Conservation (phyloP, 2,329 filamentous ascomycete genomes). For the Proliferodiscus dingleyae region DNA sequence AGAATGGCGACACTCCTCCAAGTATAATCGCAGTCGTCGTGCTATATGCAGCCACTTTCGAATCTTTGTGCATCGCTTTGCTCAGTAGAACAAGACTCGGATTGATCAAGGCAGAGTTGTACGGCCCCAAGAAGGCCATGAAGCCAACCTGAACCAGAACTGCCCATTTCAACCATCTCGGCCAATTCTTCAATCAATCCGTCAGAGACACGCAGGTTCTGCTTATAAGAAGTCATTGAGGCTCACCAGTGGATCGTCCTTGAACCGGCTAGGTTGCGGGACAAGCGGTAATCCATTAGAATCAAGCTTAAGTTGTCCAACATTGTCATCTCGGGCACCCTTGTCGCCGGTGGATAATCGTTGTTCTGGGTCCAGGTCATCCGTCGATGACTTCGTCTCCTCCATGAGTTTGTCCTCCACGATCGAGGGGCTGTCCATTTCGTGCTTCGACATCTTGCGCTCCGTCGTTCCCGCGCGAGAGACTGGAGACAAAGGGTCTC, state of each 20-base stretch:
- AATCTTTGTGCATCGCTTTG: constrained; percentile 19
- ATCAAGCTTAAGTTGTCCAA: constrained; percentile 17
- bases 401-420: no score
- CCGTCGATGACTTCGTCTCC: background rate
- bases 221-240: background rate
- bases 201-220: background rate
- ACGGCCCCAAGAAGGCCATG: constrained; percentile 30
- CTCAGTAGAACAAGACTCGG: constrained; percentile 27
- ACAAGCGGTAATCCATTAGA: constrained; percentile 25
- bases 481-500: no score
- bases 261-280: constrained; percentile 29
- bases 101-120: constrained; percentile 28
- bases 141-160: constrained; percentile 29
- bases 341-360: no score
- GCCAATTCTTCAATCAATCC: constrained; percentile 26
- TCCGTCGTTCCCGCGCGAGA: no score
- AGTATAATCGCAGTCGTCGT: constrained; percentile 28
- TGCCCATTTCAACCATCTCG: constrained; percentile 30
- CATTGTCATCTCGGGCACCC: background rate
- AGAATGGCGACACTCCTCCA: constrained; percentile 28
- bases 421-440: no score
- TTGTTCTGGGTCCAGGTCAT: no score
- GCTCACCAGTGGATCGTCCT: constrained; percentile 29
- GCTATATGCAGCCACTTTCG: constrained; percentile 25
- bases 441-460: no score